These are phyloP conservation scores for Epichloe baconii DNA, from an alignment of 2,329 filamentous ascomycete genomes.

Conservation along the genomic window DNA sequence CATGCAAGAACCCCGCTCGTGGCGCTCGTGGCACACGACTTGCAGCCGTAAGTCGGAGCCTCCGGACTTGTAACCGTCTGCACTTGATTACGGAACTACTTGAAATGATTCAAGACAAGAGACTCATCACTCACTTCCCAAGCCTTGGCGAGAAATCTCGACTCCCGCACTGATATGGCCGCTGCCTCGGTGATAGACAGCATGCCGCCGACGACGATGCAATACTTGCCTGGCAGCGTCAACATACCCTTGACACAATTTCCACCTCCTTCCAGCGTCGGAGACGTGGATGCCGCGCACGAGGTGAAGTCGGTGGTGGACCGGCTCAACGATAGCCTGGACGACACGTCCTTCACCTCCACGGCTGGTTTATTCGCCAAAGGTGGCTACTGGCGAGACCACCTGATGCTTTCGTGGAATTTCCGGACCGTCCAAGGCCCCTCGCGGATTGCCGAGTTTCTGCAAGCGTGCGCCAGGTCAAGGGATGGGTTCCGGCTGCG, in stretches of 20 bases:
- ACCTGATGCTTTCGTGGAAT: constrained; percentile 43
- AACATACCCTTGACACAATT: constrained; percentile 37
- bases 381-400: constrained; percentile 45
- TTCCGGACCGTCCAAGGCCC: constrained; percentile 37
- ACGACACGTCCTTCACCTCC: constrained; percentile 19
- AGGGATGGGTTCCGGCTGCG: constrained; percentile 27
- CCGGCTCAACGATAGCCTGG: constrained; percentile 28
- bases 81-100: too few relatives aligned
- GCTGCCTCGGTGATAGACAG: not conserved
- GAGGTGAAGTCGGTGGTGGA: constrained; percentile 26
- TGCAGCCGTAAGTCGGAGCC: too few relatives aligned
- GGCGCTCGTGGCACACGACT: too few relatives aligned
- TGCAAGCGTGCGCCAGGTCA: constrained; percentile 18
- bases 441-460: constrained; percentile 24
- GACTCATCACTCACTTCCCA: not conserved
- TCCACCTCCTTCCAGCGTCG: constrained; percentile 17
- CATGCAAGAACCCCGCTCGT: too few relatives aligned
- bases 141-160: not conserved
- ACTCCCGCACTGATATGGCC: not conserved
- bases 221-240: constrained; percentile 33
- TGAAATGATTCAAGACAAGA: too few relatives aligned
- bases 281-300: constrained; percentile 20
- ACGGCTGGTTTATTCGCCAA: constrained; percentile 27
- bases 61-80: too few relatives aligned
- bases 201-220: not conserved